Base-by-base conservation (phyloP, 2,329 filamentous ascomycete species). In the Geosmithia flava region DNA sequence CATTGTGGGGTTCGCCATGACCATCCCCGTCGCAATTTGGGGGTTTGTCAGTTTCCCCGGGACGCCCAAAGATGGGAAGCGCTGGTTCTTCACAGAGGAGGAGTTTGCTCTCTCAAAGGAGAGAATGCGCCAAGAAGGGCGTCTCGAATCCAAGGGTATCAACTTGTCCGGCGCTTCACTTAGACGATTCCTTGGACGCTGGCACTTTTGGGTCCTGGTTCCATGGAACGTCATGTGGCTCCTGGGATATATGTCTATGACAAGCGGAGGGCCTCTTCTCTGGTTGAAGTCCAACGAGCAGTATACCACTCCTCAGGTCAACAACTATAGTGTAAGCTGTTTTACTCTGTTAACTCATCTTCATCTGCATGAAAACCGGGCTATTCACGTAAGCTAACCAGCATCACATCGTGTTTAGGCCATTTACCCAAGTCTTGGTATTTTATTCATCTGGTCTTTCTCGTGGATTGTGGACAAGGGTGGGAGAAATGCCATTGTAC, bases 21-120 rank as follows among this genome's bases (percentile, higher is more conserved):
- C 76, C 1, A 71, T 80, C 13, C 73, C 74, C 0, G 60, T 78
- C 3, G 72, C 70, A 0, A 60, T 78, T 4, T 52, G 72, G 0
- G 74, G 75, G 0, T 69, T 68, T 43, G 66, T 76, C 27, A 56
- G 78, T 5, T 63, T 76, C 11, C 75, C 75, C 0, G 74, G 74
- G 19, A 62, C 57, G 0, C 54, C 52, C 62, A 19, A 17, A n/a
- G 42, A 44, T 11, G 42, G 42, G 10, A 44, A 44, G 42, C 42
- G 42, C 3, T 44, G 42, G 42, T 44, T 44, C 42, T 44, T 44
- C 42, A 44, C 42, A 19, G 42, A 44, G 11, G 42, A 44, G 17
- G 42, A 44, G 42, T 44, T 44, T n/a, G n/a, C 20, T 7, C 16
- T 44, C 42, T n/a, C 42, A 7, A 27, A 13, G 20, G 42, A 44